These are phyloP conservation scores for Tylopilus rubrobrunneus DNA, from an alignment of 768 basidiomycete species.

Conservation along the genomic window DNA sequence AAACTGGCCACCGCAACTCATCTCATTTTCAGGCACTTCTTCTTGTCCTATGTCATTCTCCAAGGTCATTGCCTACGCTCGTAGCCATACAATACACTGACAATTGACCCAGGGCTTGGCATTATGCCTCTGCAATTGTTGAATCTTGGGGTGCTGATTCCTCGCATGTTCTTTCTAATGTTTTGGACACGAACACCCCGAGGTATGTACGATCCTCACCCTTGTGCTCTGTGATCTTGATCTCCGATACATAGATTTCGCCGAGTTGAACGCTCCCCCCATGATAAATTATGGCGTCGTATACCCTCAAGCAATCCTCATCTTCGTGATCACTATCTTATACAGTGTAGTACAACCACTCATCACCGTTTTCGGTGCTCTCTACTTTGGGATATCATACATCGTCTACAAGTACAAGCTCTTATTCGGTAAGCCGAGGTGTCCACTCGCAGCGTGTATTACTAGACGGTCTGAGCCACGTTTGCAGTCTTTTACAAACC, in stretches of 20 bases:
- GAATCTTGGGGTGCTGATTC: constrained; percentile 85
- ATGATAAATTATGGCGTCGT: constrained; percentile 98
- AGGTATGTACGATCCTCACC: constrained; percentile 43
- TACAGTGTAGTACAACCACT: constrained; percentile 96
- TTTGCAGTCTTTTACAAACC: constrained; percentile 92
- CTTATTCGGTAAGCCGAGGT: constrained; percentile 67
- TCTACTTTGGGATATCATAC: constrained; percentile 96
- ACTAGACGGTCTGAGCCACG: neutral
- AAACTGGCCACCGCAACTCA: constrained; percentile 3
- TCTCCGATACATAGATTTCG: constrained; percentile 62
- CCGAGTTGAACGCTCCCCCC: constrained; percentile 94
- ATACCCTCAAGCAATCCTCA: constrained; percentile 93
- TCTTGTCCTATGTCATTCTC: constrained; percentile 78
- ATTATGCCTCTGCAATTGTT: constrained; percentile 95
- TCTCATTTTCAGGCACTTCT: constrained; percentile 57
- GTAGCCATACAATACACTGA: constrained; percentile 2
- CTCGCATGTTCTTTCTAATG: constrained; percentile 66
- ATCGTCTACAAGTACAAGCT: constrained; percentile 98
- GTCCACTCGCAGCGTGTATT: neutral
- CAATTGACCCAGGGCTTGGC: constrained; percentile 57
- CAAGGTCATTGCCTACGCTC: constrained; percentile 49
- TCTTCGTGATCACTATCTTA: constrained; percentile 91
- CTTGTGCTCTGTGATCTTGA: neutral
- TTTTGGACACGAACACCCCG: constrained; percentile 88
- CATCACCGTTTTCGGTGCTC: constrained; percentile 90